Conservation (phyloP, 2,329 filamentous ascomycete genomes). For the Fusarium neocosmosporiellum region DNA sequence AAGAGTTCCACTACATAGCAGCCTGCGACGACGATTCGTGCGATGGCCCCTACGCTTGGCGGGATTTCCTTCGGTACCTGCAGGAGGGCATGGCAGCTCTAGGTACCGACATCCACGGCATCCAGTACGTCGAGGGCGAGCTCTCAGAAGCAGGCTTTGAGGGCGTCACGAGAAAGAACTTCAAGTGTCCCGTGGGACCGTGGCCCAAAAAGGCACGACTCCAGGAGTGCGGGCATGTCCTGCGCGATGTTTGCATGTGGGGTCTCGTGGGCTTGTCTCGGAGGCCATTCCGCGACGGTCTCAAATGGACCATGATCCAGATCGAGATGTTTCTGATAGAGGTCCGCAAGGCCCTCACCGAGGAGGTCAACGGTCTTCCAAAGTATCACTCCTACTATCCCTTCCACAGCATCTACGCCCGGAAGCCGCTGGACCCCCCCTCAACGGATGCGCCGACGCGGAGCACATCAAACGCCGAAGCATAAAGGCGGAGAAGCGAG, state of each 20-base stretch:
- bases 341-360: slow-evolving; percentile 53
- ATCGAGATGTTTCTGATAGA: slow-evolving; percentile 58
- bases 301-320: slow-evolving; percentile 55
- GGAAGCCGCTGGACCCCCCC: slow-evolving; percentile 47
- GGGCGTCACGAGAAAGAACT: slow-evolving; percentile 52
- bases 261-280: slow-evolving; percentile 54
- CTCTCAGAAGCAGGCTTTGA: slow-evolving; percentile 56
- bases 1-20: slow-evolving; percentile 57
- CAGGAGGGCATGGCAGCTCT: slow-evolving; percentile 54
- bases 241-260: slow-evolving; percentile 56
- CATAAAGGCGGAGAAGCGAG: background rate
- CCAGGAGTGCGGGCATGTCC: slow-evolving; percentile 58
- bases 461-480: background rate
- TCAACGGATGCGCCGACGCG: background rate
- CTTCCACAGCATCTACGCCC: slow-evolving; percentile 52
- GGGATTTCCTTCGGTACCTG: slow-evolving; percentile 58
- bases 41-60: slow-evolving; percentile 57
- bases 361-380: slow-evolving; percentile 48
- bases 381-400: slow-evolving; percentile 54
- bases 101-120: slow-evolving; percentile 56
- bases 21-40: slow-evolving; percentile 59
- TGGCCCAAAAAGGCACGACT: slow-evolving; percentile 59
- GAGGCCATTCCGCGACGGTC: slow-evolving; percentile 52
- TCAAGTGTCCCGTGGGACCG: slow-evolving; percentile 61
- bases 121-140: slow-evolving; percentile 50